Evolutionary conservation across 768 basidiomycete genomes (phyloP), one percentile per base, ranked within the genome.

Genomic region (Macrocybe gigantea): DNA sequence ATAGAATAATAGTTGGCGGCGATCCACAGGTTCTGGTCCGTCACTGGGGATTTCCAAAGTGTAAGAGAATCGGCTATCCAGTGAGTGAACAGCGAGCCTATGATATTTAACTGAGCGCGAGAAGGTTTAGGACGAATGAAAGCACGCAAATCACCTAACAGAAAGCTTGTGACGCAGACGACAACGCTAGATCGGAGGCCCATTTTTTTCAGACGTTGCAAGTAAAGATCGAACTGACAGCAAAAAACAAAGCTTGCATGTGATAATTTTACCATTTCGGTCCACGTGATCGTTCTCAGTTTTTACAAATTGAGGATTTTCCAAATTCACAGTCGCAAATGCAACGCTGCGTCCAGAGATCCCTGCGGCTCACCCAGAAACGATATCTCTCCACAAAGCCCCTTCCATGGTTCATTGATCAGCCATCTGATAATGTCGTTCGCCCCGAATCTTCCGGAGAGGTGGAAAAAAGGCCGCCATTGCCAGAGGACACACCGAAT

Each of bases 21-120:
- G 6, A 81, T 85, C 84, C 87, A 89, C 9, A 93, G 74, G 54
- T 86, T 80, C 52, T 82, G 81, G 56, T 93, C 88, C n/a, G 86
- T 91, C 56, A 84, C 75, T 38, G 90, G 88, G 9, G 86, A 80
- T 69, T 88, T 90, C 90, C 90, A 93, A 36, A 93, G 74, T 33
- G 90, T 93, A 44, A 90, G 70, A 1, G 88, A 91, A 72, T 93
- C 90, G n/a, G 90, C 90, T 52, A 89, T 91, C 90, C 90, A 93
- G 61, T 93, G 85, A 33, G 88, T 91, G 62, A 90, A 90, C 5
- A 93, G 73, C 40, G 85, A 70, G 44, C 90, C 89, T 91, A 35
- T 33, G 22, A 40, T 40, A 38, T 29, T 14, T 40, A 4, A 22
- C 46, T 29, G 45, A 53, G 46, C 14, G 34, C 7, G 12, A 12